Evolutionary conservation across 257 asterid species (phyloP).

Genomic region (Handroanthus guayacan): DNA sequence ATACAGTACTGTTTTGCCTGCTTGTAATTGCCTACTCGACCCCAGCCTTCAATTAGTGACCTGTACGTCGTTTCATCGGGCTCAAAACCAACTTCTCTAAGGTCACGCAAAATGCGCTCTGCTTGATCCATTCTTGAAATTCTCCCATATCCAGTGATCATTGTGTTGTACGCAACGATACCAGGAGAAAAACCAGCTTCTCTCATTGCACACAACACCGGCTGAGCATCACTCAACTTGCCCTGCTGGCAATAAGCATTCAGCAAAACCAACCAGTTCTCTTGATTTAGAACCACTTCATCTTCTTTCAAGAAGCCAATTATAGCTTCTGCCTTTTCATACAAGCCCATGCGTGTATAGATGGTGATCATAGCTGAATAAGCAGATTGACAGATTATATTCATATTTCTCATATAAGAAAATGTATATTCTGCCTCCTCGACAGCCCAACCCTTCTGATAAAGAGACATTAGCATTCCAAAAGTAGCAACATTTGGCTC

Average conservation of each 20-base stretch:
- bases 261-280: constrained; percentile 88
- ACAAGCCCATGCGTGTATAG: constrained; percentile 71
- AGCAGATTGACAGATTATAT: constrained; percentile 68
- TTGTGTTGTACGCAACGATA: constrained; percentile 80
- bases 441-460: constrained; percentile 69
- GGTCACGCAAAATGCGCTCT: constrained; percentile 57
- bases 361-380: constrained; percentile 91
- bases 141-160: constrained; percentile 92
- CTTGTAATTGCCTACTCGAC: constrained; percentile 63
- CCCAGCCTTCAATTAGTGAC: constrained; percentile 95
- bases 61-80: constrained; percentile 92
- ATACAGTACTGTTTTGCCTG: constrained; percentile 53
- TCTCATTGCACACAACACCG: constrained; percentile 59
- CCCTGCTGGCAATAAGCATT: constrained; percentile 94
- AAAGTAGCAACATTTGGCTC: constrained; percentile 84
- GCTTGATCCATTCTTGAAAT: constrained; percentile 65
- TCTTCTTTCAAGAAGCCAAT: constrained; percentile 72
- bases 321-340: constrained; percentile 75
- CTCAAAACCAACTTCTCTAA: constrained; percentile 56
- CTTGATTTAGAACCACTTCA: constrained; percentile 62
- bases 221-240: constrained; percentile 67
- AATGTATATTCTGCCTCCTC: constrained; percentile 85
- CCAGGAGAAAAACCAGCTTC: constrained; percentile 71
- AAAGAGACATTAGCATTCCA: constrained; percentile 90
- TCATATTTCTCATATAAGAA: constrained; percentile 71